Evolutionary conservation across 192 early-diverging fungal species (phyloP).

Genomic region (Diversispora epigaea): DNA sequence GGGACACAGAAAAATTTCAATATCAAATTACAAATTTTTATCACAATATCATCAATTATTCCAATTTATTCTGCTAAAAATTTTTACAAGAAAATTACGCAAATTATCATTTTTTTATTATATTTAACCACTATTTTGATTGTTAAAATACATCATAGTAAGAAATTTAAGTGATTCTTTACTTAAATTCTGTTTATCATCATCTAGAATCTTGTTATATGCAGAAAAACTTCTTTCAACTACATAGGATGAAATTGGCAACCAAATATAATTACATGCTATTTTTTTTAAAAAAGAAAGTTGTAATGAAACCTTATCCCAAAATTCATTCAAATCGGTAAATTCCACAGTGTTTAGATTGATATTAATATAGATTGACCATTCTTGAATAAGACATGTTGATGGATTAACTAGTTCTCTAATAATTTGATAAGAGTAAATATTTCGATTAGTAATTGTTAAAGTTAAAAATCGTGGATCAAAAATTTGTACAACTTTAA

Average conservation of each 20-base stretch:
- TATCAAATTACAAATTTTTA: slow-evolving; percentile 16
- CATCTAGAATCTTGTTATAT: slow-evolving; percentile 14
- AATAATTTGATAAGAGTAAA: slow-evolving; percentile 12
- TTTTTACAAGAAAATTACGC: too few relatives aligned
- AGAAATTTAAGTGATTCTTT: slow-evolving; percentile 15
- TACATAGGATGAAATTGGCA: neutral
- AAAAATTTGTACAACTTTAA: slow-evolving; percentile 10
- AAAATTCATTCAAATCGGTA: neutral
- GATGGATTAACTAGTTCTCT: neutral
- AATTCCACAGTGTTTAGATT: neutral
- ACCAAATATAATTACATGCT: neutral
- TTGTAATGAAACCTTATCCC: neutral
- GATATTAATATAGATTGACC: neutral
- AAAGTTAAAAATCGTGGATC: neutral
- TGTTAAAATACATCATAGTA: too few relatives aligned
- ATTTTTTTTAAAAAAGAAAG: neutral
- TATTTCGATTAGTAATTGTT: neutral
- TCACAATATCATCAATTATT: neutral
- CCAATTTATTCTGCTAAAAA: too few relatives aligned
- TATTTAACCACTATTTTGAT: too few relatives aligned
- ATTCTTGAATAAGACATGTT: neutral
- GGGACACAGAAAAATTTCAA: neutral
- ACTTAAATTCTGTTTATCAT: slow-evolving; percentile 17
- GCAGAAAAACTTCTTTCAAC: neutral
- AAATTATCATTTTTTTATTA: too few relatives aligned